phyloP scores from a whole-genome alignment of 2,329 filamentous ascomycete genomes.

The Pestalotiopsis sp. region DNA sequence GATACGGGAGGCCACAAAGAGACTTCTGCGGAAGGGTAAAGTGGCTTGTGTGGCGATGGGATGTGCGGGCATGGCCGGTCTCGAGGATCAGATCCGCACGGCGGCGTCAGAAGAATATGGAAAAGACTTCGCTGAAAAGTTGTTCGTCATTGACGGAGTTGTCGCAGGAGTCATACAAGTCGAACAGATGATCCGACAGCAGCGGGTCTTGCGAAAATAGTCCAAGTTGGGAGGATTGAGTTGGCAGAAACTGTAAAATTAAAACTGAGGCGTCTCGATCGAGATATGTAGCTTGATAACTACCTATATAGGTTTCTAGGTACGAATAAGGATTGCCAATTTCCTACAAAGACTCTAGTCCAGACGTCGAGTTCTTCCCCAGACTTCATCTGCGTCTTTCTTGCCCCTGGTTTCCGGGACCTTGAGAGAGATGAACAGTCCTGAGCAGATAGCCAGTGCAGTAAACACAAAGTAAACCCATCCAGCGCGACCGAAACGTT shows the following conservation, averaged over 20 bases:
- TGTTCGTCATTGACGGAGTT: conserved; percentile 78
- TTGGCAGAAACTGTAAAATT: not conserved
- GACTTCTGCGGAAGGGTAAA: conserved; percentile 58
- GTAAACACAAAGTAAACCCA: conserved; percentile 94
- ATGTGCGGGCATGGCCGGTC: conserved; percentile 88
- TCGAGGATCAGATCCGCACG: conserved; percentile 75
- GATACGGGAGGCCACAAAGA: conserved; percentile 71
- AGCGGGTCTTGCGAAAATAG: conserved; percentile 32
- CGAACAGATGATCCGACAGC: conserved; percentile 54
- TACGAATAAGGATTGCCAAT: too few relatives aligned
- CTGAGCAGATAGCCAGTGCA: conserved; percentile 68
- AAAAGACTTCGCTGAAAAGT: conserved; percentile 52
- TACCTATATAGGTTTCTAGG: too few relatives aligned
- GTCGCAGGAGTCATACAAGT: conserved; percentile 68
- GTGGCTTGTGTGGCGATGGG: conserved; percentile 78
- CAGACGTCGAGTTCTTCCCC: conserved; percentile 67
- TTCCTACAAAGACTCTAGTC: conserved; percentile 41
- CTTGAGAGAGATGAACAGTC: conserved; percentile 69
- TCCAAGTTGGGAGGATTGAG: not conserved
- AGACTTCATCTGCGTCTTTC: conserved; percentile 85
- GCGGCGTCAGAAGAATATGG: conserved; percentile 69
- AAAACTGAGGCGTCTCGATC: too few relatives aligned
- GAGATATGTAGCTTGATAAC: too few relatives aligned
- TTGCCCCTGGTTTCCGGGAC: conserved; percentile 92
- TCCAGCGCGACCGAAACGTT: conserved; percentile 66